phyloP scores from a whole-genome alignment of 2,329 filamentous ascomycete species.

The Boeremia exigua region DNA sequence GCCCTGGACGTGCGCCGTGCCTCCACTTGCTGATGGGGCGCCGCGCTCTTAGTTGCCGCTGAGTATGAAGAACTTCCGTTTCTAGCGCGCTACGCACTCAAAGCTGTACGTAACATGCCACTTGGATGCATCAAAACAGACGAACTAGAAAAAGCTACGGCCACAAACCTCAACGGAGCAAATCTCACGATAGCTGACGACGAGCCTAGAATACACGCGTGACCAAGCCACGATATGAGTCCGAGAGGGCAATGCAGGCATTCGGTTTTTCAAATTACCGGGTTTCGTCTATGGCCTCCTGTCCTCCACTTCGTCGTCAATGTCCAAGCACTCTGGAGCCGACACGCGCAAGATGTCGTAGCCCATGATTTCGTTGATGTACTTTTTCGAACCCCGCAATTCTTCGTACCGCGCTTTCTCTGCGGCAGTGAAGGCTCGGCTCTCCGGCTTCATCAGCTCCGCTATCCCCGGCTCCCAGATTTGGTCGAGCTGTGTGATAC shows the following conservation, averaged over 20 bases:
- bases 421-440: constrained; percentile 38
- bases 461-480: constrained; percentile 44
- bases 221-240: constrained; percentile 2
- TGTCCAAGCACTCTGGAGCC: constrained; percentile 12
- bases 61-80: constrained; percentile 13
- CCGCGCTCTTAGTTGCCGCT: constrained; percentile 22
- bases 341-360: constrained; percentile 44
- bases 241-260: not conserved
- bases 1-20: constrained; percentile 2
- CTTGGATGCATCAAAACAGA: constrained; percentile 20
- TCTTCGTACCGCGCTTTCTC: constrained; percentile 39
- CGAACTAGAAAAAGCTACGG: constrained; percentile 21
- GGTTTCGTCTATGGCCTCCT: constrained; percentile 2
- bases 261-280: not conserved
- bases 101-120: constrained; percentile 30
- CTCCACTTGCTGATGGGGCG: constrained; percentile 9
- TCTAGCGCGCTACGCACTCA: constrained; percentile 23
- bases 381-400: constrained; percentile 36
- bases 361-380: constrained; percentile 46
- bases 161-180: constrained; percentile 20
- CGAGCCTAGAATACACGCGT: constrained; percentile 15
- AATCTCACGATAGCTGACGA: constrained; percentile 23
- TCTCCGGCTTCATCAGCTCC: constrained; percentile 40
- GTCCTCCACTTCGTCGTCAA: constrained; percentile 26
- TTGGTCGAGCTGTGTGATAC: constrained; percentile 45